Base-by-base conservation (phyloP, 2,329 filamentous ascomycete species). In the Xylariaceae sp. region DNA sequence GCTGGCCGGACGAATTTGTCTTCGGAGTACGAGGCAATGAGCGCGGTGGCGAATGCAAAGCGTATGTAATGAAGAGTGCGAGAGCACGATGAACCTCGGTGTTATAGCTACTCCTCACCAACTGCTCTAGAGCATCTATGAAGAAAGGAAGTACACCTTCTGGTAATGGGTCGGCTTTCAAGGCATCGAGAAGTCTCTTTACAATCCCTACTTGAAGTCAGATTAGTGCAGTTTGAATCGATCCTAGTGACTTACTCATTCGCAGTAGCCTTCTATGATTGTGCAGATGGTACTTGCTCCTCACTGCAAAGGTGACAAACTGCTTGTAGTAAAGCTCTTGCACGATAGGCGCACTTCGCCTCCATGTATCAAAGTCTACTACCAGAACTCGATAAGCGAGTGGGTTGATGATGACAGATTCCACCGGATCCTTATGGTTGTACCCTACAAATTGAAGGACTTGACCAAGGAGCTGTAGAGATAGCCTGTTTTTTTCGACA, bases 391-490 rank as follows among this genome's bases (percentile, higher is more conserved):
- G 86, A 70, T 97, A 99, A 4, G 93, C 94, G 56, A 99, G 79
- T 0, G 94, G 93, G 63, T 99, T 99, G 60, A 96, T 89, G 66
- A 99, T 95, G 62, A 97, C 89, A 1, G 93, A 97, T 52, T 93
- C 87, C 52, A 90, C 83, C 1, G 91, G 89, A 33, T 85, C 79
- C n/a, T 81, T 75, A 58, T 87, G 85, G 55, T 92, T 86, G 69
- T 96, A 97, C 3, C 94, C 94, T 53, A 97, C 86, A 67, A 97
- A 99, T 7, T 82, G 80, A 16, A 99, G 79, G 4, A 96, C 83
- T 19, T 93, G 75, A 51, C 84, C 85, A 6, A 99, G 77, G 9
- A 97, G 75, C 57, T 88, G 73, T 64, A 86, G 75, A 53, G 77
- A 74, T 55, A 84, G 64, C 58, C 72, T 74, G 51, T 84, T 79